A percentile compares a stretch with the other conserved stretches of the same genome.
These are phyloP conservation scores for Solioccasus polychromus DNA, from an alignment of 768 basidiomycete genomes.

Conservation along the genomic window DNA sequence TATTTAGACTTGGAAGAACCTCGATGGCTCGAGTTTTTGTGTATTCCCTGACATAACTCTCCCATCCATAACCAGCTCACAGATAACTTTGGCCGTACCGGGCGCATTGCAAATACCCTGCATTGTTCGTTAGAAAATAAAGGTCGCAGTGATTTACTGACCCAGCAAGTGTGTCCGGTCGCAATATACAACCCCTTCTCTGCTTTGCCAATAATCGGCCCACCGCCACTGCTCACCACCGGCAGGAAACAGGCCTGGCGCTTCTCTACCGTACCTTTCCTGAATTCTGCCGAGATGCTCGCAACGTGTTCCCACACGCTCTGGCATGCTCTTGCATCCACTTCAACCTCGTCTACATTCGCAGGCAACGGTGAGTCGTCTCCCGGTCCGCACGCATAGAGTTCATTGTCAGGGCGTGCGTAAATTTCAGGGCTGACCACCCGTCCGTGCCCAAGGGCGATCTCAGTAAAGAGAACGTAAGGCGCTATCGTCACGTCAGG, in stretches of 20 bases:
- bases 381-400: slow-evolving; percentile 78
- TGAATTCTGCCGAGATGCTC: slow-evolving; percentile 57
- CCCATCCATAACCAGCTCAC: slow-evolving; percentile 70
- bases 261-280: slow-evolving; percentile 49
- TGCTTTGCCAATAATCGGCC: slow-evolving; percentile 73
- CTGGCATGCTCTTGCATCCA: slow-evolving; percentile 56
- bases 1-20: too few species aligned
- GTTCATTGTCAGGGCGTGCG: slow-evolving; percentile 64
- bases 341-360: slow-evolving; percentile 68
- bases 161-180: slow-evolving; percentile 81
- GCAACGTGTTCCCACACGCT: slow-evolving; percentile 53
- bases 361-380: slow-evolving; percentile 68
- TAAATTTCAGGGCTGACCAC: slow-evolving; percentile 65
- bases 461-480: slow-evolving; percentile 83
- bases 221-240: slow-evolving; percentile 47
- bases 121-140: slow-evolving; percentile 2
- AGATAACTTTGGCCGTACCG: slow-evolving; percentile 72
- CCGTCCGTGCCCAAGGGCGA: slow-evolving; percentile 37
- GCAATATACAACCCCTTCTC: slow-evolving; percentile 68
- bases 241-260: slow-evolving; percentile 82
- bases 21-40: slow-evolving; percentile 42
- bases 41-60: slow-evolving; percentile 56
- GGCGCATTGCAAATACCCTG: slow-evolving; percentile 83
- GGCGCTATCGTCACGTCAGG: slow-evolving; percentile 52
- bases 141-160: slow-evolving; percentile 32